phyloP scores from a whole-genome alignment of 2,329 filamentous ascomycete species.

The Paramyrothecium sp. region DNA sequence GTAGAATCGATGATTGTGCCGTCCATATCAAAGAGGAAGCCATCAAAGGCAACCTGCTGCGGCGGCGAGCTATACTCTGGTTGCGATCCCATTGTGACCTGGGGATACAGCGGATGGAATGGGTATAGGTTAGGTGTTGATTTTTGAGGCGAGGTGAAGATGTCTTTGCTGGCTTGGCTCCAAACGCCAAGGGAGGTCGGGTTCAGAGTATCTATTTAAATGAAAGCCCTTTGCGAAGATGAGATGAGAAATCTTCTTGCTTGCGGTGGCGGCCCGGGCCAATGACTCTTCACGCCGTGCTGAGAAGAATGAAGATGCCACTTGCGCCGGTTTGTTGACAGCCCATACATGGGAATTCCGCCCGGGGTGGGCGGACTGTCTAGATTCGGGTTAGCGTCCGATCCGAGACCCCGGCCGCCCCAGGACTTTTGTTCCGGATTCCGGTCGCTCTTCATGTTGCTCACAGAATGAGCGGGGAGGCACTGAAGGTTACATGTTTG shows the following conservation, averaged over 20 bases:
- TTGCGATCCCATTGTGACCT: constrained; percentile 31
- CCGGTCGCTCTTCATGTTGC: too few relatives aligned
- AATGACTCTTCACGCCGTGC: not conserved
- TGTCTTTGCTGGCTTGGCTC: not conserved
- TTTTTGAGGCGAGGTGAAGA: not conserved
- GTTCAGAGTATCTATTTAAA: not conserved
- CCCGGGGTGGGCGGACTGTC: not conserved
- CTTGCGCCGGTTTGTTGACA: not conserved
- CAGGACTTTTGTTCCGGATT: not conserved
- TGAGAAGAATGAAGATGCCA: not conserved
- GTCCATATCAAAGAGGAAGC: constrained; percentile 73
- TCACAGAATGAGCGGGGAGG: too few relatives aligned
- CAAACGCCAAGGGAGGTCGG: not conserved
- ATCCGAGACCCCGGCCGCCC: too few relatives aligned
- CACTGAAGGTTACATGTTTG: too few relatives aligned
- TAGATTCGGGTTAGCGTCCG: not conserved
- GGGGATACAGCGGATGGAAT: too few relatives aligned
- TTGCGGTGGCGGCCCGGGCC: not conserved
- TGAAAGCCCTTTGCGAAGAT: not conserved
- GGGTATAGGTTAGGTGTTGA: not conserved
- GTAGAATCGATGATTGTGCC: constrained; percentile 84
- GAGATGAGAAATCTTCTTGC: not conserved
- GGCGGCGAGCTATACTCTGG: constrained; percentile 41
- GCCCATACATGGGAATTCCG: not conserved
- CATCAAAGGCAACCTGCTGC: constrained; percentile 48